phyloP scores from a whole-genome alignment of 73 alveolate species.

The Blepharisma stoltei region DNA sequence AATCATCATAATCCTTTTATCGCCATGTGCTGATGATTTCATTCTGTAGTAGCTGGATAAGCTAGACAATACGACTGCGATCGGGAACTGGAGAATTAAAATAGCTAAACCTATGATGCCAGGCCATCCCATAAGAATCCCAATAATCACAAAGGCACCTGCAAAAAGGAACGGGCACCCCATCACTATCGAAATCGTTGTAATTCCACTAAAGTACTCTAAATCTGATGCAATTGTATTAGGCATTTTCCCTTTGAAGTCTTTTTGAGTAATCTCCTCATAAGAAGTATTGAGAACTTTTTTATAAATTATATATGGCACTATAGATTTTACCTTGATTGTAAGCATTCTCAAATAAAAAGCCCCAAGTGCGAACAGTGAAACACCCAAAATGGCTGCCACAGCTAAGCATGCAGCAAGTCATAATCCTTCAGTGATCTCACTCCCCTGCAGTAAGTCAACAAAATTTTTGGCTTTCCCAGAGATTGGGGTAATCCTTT shows the following conservation, averaged over 20 bases:
- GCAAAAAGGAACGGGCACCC: not conserved
- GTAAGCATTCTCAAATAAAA: not conserved
- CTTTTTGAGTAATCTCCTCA: not conserved
- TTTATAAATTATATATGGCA: not conserved
- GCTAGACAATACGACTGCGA: not conserved
- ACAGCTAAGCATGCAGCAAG: too few species aligned
- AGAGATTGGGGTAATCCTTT: too few species aligned
- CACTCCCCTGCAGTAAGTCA: too few species aligned
- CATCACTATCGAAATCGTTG: not conserved
- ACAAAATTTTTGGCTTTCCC: too few species aligned
- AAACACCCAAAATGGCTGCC: too few species aligned
- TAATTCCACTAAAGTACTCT: not conserved
- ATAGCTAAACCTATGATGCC: not conserved
- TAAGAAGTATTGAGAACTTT: not conserved
- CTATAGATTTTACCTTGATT: not conserved
- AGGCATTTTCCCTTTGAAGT: not conserved
- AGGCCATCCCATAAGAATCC: not conserved
- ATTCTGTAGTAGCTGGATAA: not conserved
- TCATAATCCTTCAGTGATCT: too few species aligned
- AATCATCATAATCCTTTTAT: conserved; percentile 39
- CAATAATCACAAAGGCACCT: not conserved
- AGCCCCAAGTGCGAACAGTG: too few species aligned
- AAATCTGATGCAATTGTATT: not conserved
- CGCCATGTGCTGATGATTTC: not conserved
- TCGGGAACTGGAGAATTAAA: not conserved